Conservation (phyloP, 495 filamentous ascomycete species). For the Penicillium paradoxum region DNA sequence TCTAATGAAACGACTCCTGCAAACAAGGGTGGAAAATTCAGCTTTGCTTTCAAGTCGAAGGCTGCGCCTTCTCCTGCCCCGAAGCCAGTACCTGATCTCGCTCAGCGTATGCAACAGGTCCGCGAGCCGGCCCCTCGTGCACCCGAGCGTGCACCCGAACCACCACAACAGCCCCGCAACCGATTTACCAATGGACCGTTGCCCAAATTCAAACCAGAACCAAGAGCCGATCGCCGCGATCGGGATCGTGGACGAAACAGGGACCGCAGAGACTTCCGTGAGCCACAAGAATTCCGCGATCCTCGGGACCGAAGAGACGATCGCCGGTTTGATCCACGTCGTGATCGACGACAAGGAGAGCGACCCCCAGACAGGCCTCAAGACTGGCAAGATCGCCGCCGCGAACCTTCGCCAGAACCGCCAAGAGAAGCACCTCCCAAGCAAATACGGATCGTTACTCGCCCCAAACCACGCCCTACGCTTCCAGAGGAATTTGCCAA, state of each 20-base stretch:
- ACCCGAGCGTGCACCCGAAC: constrained; percentile 33
- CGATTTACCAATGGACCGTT: constrained; percentile 35
- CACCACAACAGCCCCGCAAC: constrained; percentile 29
- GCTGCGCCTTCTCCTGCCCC: constrained; percentile 49
- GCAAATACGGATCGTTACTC: constrained; percentile 65
- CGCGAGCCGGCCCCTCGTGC: constrained; percentile 41
- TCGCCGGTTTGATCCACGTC: constrained; percentile 31
- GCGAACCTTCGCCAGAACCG: constrained; percentile 29
- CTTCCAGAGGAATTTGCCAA: constrained; percentile 64
- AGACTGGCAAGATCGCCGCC: constrained; percentile 37
- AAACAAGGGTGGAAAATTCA: constrained; percentile 68
- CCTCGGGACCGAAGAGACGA: constrained; percentile 29
- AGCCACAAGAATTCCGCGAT: constrained; percentile 42
- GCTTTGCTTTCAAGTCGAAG: constrained; percentile 83
- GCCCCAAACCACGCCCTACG: constrained; percentile 64
- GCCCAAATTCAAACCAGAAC: constrained; percentile 41
- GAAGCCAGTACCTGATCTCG: constrained; percentile 65
- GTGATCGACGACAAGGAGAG: constrained; percentile 37
- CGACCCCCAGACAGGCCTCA: constrained; percentile 24
- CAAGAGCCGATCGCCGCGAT: constrained; percentile 39
- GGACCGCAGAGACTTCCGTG: constrained; percentile 48
- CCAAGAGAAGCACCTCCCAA: constrained; percentile 35
- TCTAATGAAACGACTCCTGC: constrained; percentile 46
- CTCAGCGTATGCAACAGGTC: constrained; percentile 59
- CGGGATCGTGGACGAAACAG: constrained; percentile 42